These are phyloP conservation scores for Logfia minima DNA, from an alignment of 129 eudicot species.

Conservation along the genomic window DNA sequence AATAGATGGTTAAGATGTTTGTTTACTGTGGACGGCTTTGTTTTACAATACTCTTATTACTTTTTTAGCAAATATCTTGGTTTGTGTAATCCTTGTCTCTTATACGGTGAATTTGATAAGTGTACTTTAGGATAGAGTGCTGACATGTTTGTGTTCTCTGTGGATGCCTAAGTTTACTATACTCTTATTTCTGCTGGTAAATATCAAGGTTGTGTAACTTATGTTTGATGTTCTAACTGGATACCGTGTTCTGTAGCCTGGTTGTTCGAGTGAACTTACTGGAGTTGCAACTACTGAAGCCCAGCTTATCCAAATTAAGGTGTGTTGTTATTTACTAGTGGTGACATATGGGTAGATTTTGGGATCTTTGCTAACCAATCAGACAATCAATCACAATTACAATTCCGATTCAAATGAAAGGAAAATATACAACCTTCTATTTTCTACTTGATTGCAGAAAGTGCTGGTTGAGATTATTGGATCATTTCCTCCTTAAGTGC, in stretches of 20 bases:
- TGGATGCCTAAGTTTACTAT: background rate
- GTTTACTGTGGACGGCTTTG: background rate
- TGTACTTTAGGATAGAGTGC: background rate
- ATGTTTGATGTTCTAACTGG: constrained; percentile 20
- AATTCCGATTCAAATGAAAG: background rate
- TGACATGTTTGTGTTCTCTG: constrained; percentile 1
- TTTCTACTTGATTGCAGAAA: background rate
- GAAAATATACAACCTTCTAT: background rate
- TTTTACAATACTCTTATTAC: background rate
- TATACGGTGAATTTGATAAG: background rate
- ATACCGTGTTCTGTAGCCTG: constrained; percentile 66
- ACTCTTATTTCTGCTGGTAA: constrained; percentile 5
- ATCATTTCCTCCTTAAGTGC: background rate
- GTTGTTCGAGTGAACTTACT: constrained; percentile 86
- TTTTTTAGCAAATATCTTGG: background rate
- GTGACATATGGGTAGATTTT: background rate
- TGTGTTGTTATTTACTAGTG: constrained; percentile 14
- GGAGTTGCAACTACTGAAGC: constrained; percentile 63
- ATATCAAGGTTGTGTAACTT: background rate
- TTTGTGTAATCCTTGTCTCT: background rate
- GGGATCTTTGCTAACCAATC: background rate
- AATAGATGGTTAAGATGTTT: background rate
- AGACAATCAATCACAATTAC: background rate
- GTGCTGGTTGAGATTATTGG: background rate
- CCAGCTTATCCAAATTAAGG: constrained; percentile 92